Conservation (phyloP, 495 filamentous ascomycete species). For the Penicillium coffeae region DNA sequence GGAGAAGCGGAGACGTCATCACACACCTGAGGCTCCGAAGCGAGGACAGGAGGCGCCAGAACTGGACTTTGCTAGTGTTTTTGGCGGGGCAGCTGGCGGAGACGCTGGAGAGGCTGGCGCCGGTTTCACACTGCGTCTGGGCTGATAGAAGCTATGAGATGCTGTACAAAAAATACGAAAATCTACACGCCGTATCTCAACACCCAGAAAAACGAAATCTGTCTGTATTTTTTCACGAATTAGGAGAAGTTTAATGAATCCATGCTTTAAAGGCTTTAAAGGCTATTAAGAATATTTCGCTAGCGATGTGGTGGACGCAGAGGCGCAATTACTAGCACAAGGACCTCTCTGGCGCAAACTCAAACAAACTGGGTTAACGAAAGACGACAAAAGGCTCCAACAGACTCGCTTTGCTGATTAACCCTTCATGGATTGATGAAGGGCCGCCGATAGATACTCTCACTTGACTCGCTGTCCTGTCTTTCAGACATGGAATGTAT, state of each 20-base stretch:
- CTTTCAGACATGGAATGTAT: constrained; percentile 5
- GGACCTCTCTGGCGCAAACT: too few species aligned
- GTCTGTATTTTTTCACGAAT: too few species aligned
- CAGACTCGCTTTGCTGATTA: not conserved
- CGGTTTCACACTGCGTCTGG: constrained; percentile 77
- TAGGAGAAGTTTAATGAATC: not conserved
- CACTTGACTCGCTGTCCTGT: constrained; percentile 15
- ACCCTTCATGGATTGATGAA: not conserved
- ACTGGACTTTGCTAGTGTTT: constrained; percentile 69
- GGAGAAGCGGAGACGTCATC: constrained; percentile 70
- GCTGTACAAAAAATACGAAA: too few species aligned
- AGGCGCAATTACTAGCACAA: too few species aligned
- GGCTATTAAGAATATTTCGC: too few species aligned
- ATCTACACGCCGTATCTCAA: too few species aligned
- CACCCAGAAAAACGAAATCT: too few species aligned
- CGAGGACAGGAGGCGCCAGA: constrained; percentile 66
- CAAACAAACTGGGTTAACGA: too few species aligned
- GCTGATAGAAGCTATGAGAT: too few species aligned
- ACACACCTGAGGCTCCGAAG: constrained; percentile 83
- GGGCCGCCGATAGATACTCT: constrained; percentile 3
- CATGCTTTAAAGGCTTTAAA: too few species aligned
- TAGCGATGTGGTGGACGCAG: too few species aligned
- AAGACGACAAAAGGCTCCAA: not conserved
- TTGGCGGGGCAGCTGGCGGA: constrained; percentile 68
- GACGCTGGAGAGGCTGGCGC: constrained; percentile 73